Evolutionary conservation across 805 yeast genomes (phyloP), one percentile per base, ranked within the genome.

Genomic region (Candida fluviatilis): DNA sequence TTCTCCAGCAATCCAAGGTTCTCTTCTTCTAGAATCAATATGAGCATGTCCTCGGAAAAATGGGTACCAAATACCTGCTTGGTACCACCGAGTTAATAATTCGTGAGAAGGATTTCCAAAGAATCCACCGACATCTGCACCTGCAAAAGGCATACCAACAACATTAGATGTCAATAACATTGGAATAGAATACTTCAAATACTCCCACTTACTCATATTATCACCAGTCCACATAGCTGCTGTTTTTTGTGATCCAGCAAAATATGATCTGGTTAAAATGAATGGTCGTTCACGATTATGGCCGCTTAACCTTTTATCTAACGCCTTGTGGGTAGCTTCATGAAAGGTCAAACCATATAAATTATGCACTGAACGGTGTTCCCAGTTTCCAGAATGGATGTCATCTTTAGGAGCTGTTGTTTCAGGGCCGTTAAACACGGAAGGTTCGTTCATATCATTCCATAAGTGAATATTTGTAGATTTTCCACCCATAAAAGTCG

Each of bases 371-470:
- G 95, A 87, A 43, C 99, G 78, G 56, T 91, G 95, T 58, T 93
- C 98, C 78, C 82, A 81, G 13, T 79, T 75, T 3, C 88, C 95
- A 54, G 66, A 74, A 49, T 91, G 96, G 27, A 90, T 50, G 16
- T 75, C 62, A 58, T 89, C 95, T 50, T 84, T 84, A 24, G 95
- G 95, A 15, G 93, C 80, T 0, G 95, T 67, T 0, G 96, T 88
- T 58, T 93, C 99, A 1, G 98, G 95, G 2, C 98, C 99, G 49
- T 82, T 78, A 57, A 93, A 93, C 4, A 93, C 83, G 0, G 97
- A 87, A 1, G 98, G 97, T 62, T 93, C 99, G 61, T 85, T 87
- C 99, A 93, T 93, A 58, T 93, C 99, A 60, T 91, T 93, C 99
- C 99, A 93, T 14, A 93, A 65, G 52, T 82, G 82, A 34, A 88